Conservation (phyloP, 179 eudicot species). For the Spergularia azorica region DNA sequence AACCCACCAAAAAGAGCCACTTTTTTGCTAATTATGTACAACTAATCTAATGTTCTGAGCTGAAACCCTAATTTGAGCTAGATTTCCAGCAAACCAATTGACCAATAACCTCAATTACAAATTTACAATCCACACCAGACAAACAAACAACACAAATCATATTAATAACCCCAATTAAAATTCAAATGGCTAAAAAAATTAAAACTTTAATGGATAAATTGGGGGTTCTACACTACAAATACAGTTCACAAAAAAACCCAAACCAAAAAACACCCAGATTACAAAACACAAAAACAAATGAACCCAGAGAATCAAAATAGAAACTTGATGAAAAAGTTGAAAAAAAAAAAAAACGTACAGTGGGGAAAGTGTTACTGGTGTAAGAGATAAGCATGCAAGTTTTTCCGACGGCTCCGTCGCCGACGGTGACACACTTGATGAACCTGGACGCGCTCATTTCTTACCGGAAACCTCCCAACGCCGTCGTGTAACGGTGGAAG, state of each 20-base stretch:
- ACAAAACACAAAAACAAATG: neutral
- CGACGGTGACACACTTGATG: constrained; percentile 50
- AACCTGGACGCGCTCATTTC: constrained; percentile 48
- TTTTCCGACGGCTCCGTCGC: constrained; percentile 53
- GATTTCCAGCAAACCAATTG: neutral
- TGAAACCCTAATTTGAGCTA: constrained; percentile 19
- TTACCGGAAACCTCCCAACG: constrained; percentile 12
- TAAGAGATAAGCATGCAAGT: constrained; percentile 55
- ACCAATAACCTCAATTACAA: constrained; percentile 5
- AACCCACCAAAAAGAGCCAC: neutral
- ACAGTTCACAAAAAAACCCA: neutral
- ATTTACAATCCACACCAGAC: neutral
- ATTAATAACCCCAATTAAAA: neutral
- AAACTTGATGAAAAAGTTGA: constrained; percentile 1
- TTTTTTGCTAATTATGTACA: neutral
- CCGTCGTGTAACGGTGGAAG: neutral
- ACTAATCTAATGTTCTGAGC: neutral
- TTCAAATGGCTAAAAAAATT: neutral
- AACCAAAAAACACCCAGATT: constrained; percentile 1
- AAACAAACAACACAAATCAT: neutral
- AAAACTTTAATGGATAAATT: neutral
- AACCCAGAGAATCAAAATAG: neutral
- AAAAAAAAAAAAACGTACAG: constrained; percentile 27
- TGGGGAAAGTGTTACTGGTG: constrained; percentile 53
- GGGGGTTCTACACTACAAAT: constrained; percentile 1